phyloP scores from a whole-genome alignment of 441 rosid species.

The Gossypium schwendimanii region DNA sequence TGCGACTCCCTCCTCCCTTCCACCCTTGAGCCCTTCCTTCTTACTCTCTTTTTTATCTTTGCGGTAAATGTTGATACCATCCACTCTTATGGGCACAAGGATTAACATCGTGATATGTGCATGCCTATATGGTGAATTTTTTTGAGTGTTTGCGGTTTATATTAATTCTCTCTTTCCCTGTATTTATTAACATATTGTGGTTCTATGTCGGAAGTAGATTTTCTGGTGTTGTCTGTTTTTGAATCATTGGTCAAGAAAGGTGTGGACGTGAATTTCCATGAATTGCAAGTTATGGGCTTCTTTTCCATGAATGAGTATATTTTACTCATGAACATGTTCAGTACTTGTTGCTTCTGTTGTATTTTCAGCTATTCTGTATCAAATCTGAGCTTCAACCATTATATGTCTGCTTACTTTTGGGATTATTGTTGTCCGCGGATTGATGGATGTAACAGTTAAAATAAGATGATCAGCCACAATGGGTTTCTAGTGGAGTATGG shows the following conservation, averaged over 20 bases:
- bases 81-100: neutral
- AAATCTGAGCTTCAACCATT: neutral
- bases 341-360: neutral
- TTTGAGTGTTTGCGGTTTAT: neutral
- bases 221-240: neutral
- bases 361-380: neutral
- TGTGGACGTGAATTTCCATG: neutral
- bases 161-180: neutral
- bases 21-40: neutral
- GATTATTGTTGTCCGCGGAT: neutral
- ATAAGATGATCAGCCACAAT: neutral
- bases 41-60: neutral
- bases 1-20: neutral
- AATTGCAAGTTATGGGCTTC: neutral
- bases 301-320: neutral
- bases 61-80: neutral
- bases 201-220: neutral
- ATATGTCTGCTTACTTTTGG: neutral
- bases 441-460: neutral
- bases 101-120: neutral
- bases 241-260: neutral
- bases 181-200: neutral
- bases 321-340: neutral
- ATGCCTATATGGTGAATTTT: neutral
- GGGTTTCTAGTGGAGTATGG: neutral